These are phyloP conservation scores for Lentinula raphanica DNA, from an alignment of 768 basidiomycete genomes.

Conservation along the genomic window DNA sequence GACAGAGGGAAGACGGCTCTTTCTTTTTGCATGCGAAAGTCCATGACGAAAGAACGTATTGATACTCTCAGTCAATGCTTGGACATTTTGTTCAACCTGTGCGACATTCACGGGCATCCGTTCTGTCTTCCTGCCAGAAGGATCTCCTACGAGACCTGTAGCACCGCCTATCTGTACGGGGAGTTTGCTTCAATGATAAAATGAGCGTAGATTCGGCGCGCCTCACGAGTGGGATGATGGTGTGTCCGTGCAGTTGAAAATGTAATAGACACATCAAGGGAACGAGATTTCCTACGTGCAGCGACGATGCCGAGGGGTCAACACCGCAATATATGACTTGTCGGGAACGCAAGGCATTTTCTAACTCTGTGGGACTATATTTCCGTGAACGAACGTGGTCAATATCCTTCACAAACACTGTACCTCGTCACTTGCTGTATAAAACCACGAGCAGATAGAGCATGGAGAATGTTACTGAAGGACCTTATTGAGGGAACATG, in stretches of 20 bases:
- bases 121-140: constrained; percentile 83
- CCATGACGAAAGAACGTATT: constrained; percentile 71
- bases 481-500: background rate
- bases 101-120: constrained; percentile 60
- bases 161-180: constrained; percentile 82
- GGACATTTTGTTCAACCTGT: constrained; percentile 62
- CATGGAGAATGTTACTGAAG: constrained; percentile 27
- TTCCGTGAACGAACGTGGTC: background rate
- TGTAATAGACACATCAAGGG: constrained; percentile 85
- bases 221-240: constrained; percentile 76
- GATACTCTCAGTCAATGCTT: constrained; percentile 56
- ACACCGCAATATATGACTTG: constrained; percentile 81
- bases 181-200: background rate
- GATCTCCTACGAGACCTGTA: constrained; percentile 95
- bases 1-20: constrained; percentile 18
- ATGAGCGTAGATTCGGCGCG: background rate
- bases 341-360: constrained; percentile 28
- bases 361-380: constrained; percentile 37
- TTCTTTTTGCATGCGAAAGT: constrained; percentile 45
- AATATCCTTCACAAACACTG: background rate
- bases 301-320: constrained; percentile 84
- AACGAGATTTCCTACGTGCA: constrained; percentile 92
- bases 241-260: constrained; percentile 83
- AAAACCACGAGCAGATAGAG: constrained; percentile 41
- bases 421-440: constrained; percentile 44